These are phyloP conservation scores for Symbiodinium pilosum DNA, from an alignment of 73 alveolate species.

Conservation along the genomic window DNA sequence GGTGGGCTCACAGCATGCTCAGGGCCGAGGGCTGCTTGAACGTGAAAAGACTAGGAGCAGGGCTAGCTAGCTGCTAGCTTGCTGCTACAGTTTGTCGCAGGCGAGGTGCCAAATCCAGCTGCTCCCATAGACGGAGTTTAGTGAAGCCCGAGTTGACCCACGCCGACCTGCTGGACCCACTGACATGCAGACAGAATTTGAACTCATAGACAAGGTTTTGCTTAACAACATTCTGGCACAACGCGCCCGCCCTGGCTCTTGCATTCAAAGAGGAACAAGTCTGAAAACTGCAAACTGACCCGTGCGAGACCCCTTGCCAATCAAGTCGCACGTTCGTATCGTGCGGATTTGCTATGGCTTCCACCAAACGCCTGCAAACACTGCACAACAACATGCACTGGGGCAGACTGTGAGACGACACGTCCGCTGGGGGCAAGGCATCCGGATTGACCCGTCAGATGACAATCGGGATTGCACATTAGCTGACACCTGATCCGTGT, in stretches of 20 bases:
- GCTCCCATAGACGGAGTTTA: slow-evolving; percentile 95
- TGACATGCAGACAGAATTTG: neutral
- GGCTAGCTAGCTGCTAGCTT: no score
- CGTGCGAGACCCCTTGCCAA: neutral
- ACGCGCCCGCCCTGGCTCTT: neutral
- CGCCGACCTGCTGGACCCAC: slow-evolving; percentile 56
- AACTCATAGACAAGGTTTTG: neutral
- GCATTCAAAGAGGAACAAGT: no score
- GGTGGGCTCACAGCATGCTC: no score
- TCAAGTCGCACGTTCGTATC: slow-evolving; percentile 54
- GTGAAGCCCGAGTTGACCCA: slow-evolving; percentile 97
- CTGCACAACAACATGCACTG: no score
- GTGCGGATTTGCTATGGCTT: slow-evolving; percentile 95
- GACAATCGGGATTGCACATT: neutral
- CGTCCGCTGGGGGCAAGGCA: neutral
- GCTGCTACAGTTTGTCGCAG: no score
- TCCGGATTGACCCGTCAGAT: neutral
- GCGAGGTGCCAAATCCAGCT: slow-evolving; percentile 57
- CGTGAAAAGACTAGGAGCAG: no score
- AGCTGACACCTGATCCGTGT: slow-evolving; percentile 38
- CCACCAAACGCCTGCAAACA: slow-evolving; percentile 62
- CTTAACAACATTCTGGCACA: neutral
- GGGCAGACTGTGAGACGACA: no score
- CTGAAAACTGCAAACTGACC: no score
- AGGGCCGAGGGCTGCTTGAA: no score